Evolutionary conservation across 768 basidiomycete genomes (phyloP), one percentile per base, ranked within the genome.

Genomic region (Suillus alpinus): DNA sequence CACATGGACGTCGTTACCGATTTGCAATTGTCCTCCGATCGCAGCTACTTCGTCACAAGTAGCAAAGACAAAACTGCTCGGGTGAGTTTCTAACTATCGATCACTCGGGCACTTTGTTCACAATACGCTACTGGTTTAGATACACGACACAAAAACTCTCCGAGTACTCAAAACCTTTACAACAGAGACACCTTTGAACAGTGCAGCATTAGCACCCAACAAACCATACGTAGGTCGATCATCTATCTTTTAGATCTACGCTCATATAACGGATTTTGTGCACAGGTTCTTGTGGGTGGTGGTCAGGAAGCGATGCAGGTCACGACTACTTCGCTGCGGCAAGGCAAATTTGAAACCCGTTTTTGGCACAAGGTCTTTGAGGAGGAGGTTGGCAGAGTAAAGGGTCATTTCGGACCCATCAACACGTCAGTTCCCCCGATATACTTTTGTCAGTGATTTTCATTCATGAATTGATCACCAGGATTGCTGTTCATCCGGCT

Each of bases 291-390:
- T 36, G 80, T 97, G 26, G 97, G 97, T 47, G 96, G 97, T 74
- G 97, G 97, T 46, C 97, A 98, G 76, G 96, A 97, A 72, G 97
- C 97, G 4, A 96, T 94, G 94, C 87, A 80, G 68, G 97, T 98
- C 56, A 98, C 97, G 14, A 98, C 94, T 8, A 98, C 96, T 0
- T 94, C 94, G 2, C 69, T 86, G 26, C 86, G 97, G 56, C 93
- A 97, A 73, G 97, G 96, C 23, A 97, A 98, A 76, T 99, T 99
- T 73, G 97, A 98, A 77, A 93, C 94, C 12, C 83, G 95, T 41
- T 98, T 99, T 79, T 98, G 95, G 94, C 96, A 99, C 81, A 94
- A 90, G 67, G 81, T 96, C 40, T 91, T 96, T 67, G 95, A 96
- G 75, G 95, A 97, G 79, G 96, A 98, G 73, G 90, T 98, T 58